Evolutionary conservation across 495 filamentous ascomycete genomes (phyloP), one percentile per base, ranked within the genome.

Genomic region (Hypoxylon subgilvum): DNA sequence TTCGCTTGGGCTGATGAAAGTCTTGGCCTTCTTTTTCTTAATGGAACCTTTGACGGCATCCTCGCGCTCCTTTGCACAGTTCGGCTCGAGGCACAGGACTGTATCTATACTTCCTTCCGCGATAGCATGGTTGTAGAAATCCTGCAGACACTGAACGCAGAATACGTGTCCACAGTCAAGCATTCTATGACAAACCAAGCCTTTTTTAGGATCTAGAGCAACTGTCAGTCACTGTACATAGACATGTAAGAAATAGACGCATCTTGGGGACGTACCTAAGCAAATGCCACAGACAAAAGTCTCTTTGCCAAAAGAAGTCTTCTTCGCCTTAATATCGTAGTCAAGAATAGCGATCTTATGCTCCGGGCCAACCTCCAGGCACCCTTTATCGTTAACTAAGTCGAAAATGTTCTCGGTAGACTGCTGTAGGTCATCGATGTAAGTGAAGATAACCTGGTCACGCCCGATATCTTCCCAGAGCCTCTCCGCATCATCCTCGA

Each of bases 231-330:
- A 27, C 31, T 17, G 44, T 13, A 13, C 18, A 28, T n/a, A 23
- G 10, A 10, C 27, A 10, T 5, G 10, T 30, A 55, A 4, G 10
- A 49, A 44, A 25, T 13, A 3, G 39, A 21, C 10, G 12, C 5
- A 14, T 35, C 12, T 43, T 14, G 12, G 16, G n/a, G 18, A 69
- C 70, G 40, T 73, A 81, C 80, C 77, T 30, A 95, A 76, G 69
- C 94, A 98, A 8, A 98, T 84, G 0, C 88, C 90, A 63, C 94
- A 98, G 35, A 94, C 86, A 62, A 92, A 97, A 0, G 91, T 96
- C 48, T 85, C 89, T 48, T 85, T 82, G 53, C 92, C 86, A 58
- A 97, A 98, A 10, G 82, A 84, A 17, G 84, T 82, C 12, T 81
- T 79, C 60, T 86, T 86, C 1, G 88, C 85, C 42, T 86, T 83